phyloP scores from a whole-genome alignment of 208 protist species.

The Kentomonas sorsogonicus region DNA sequence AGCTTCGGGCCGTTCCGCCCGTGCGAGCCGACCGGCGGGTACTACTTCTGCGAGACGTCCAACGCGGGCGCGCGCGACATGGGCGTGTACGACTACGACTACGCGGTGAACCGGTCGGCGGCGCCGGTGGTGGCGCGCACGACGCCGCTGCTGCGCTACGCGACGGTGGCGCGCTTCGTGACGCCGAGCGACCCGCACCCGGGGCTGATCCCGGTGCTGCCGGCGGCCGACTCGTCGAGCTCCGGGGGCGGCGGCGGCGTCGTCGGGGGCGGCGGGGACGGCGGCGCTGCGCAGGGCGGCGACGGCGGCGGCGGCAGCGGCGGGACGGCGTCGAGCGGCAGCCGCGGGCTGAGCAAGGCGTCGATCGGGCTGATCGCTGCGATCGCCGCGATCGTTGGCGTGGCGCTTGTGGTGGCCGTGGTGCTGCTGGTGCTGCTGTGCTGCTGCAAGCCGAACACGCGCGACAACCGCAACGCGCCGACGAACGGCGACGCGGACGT shows the following conservation, averaged over 20 bases:
- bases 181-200: background rate
- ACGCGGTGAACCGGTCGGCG: background rate
- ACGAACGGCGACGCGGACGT: constrained; percentile 31
- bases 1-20: too few species aligned
- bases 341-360: too few species aligned
- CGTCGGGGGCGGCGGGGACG: background rate
- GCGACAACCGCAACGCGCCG: constrained; percentile 48
- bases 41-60: too few species aligned
- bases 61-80: too few species aligned
- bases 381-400: too few species aligned
- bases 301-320: background rate
- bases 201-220: background rate
- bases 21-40: too few species aligned
- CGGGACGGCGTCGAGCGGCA: too few species aligned
- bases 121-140: too few species aligned
- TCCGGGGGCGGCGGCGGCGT: too few species aligned
- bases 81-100: background rate
- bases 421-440: constrained; percentile 5
- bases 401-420: background rate
- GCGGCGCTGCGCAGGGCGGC: background rate
- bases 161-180: background rate
- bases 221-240: too few species aligned
- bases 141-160: background rate
- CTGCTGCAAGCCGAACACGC: constrained; percentile 20
- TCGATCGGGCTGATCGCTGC: too few species aligned